Conservation (phyloP, 78 protist species). For the Thecamonas trahens region DNA sequence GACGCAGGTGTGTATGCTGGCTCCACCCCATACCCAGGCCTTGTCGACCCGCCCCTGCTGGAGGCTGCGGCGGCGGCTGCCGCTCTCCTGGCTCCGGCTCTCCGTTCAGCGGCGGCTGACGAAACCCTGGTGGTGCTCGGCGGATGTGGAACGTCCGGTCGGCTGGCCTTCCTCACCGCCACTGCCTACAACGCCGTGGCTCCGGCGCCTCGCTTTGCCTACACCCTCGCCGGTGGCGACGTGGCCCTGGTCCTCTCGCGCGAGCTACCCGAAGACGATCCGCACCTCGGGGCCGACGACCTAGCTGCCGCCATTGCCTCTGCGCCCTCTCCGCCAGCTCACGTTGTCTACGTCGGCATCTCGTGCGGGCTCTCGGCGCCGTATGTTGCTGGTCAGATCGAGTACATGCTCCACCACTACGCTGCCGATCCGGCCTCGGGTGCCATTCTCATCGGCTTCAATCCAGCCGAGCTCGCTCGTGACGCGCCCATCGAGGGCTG, state of each 20-base stretch:
- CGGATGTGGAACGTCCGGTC: slow-evolving; percentile 70
- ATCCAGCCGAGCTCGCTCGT: slow-evolving; percentile 60
- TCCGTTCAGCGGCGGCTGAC: background rate
- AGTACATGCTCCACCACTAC: background rate
- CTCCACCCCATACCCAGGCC: background rate
- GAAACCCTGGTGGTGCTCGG: background rate
- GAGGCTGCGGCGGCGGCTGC: background rate
- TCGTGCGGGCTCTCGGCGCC: slow-evolving; percentile 85
- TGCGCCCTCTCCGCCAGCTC: background rate
- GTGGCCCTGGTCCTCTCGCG: slow-evolving; percentile 49
- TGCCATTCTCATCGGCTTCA: slow-evolving; percentile 66
- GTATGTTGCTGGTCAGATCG: slow-evolving; percentile 70
- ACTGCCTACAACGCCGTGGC: slow-evolving; percentile 12
- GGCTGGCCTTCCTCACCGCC: slow-evolving; percentile 55
- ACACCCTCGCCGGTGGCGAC: slow-evolving; percentile 76
- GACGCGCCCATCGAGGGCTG: slow-evolving; percentile 39
- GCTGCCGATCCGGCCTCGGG: background rate
- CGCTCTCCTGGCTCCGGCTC: background rate
- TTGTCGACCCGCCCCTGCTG: background rate
- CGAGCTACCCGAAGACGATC: slow-evolving; percentile 69
- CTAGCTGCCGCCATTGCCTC: slow-evolving; percentile 11
- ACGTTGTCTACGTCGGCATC: slow-evolving; percentile 60
- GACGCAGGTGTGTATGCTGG: background rate
- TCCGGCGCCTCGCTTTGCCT: slow-evolving; percentile 4
- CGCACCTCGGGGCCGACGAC: slow-evolving; percentile 26